phyloP scores from a whole-genome alignment of 2,329 filamentous ascomycete genomes.

The Calonectria pauciramosa region DNA sequence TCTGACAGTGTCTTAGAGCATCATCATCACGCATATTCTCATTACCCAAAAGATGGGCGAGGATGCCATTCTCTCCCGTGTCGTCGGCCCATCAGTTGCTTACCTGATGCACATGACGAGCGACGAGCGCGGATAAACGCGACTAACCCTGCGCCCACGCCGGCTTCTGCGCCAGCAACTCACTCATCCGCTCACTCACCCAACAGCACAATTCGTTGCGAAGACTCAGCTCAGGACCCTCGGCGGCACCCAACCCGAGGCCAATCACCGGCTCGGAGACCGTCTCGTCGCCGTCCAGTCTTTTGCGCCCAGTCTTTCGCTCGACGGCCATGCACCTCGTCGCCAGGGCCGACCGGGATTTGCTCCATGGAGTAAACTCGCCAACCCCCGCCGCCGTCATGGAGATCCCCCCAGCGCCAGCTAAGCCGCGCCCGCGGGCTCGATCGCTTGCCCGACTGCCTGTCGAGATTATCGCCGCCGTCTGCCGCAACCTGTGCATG shows the following conservation, averaged over 20 bases:
- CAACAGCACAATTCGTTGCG: slow-evolving; percentile 10
- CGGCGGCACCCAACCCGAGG: slow-evolving; percentile 25
- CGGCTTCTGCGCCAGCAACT: slow-evolving; percentile 13
- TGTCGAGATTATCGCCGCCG: slow-evolving; percentile 44
- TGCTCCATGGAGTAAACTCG: slow-evolving; percentile 34
- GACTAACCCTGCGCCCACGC: slow-evolving; percentile 14
- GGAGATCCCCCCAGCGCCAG: slow-evolving; percentile 7
- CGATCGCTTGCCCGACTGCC: slow-evolving; percentile 39
- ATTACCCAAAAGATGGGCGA: neutral
- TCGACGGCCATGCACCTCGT: slow-evolving; percentile 40
- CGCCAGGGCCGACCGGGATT: slow-evolving; percentile 39
- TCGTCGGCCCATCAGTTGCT: slow-evolving; percentile 7
- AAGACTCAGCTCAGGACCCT: slow-evolving; percentile 18
- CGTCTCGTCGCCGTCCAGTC: slow-evolving; percentile 16
- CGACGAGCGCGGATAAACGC: slow-evolving; percentile 19
- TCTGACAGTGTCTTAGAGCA: neutral
- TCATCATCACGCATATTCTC: neutral
- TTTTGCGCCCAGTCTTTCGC: neutral
- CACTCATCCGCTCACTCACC: slow-evolving; percentile 6
- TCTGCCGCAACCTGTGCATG: slow-evolving; percentile 43
- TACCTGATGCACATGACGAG: slow-evolving; percentile 19
- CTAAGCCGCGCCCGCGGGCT: slow-evolving; percentile 24
- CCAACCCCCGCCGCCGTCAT: slow-evolving; percentile 17
- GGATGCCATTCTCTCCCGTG: slow-evolving; percentile 8
- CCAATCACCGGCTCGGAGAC: slow-evolving; percentile 24